Evolutionary conservation across 2,329 filamentous ascomycete species (phyloP).

Genomic region (Alternaria arbusti): DNA sequence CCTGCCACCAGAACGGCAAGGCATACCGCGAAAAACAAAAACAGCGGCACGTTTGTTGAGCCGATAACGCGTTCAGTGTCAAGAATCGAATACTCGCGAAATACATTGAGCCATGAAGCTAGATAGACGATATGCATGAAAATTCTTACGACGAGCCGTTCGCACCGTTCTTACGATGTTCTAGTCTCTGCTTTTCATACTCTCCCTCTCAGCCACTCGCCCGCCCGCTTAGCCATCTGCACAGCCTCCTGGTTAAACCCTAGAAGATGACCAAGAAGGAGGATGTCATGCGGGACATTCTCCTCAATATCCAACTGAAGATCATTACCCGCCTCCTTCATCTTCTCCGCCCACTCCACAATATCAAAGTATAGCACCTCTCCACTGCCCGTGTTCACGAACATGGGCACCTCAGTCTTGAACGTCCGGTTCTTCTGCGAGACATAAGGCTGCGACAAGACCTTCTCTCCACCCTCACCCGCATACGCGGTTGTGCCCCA

Average conservation of each 20-base stretch:
- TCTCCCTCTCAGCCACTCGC: slow-evolving; percentile 40
- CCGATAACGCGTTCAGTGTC: no score
- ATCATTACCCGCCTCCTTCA: slow-evolving; percentile 50
- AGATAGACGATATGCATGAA: no score
- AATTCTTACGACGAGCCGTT: no score
- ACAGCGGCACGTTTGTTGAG: no score
- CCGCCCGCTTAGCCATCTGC: slow-evolving; percentile 46
- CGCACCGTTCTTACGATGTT: no score
- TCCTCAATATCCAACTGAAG: slow-evolving; percentile 52
- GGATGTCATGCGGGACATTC: slow-evolving; percentile 55
- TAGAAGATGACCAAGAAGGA: slow-evolving; percentile 48
- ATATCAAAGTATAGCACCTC: slow-evolving; percentile 54
- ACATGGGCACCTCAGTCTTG: slow-evolving; percentile 49
- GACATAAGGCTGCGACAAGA: slow-evolving; percentile 46
- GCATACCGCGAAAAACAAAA: no score
- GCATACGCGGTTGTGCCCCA: slow-evolving; percentile 54
- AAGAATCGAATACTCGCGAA: no score
- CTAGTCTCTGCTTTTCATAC: no score
- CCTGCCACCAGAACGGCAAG: not conserved
- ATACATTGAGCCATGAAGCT: no score
- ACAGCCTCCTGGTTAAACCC: slow-evolving; percentile 53
- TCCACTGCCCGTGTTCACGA: slow-evolving; percentile 49
- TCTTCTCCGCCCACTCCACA: slow-evolving; percentile 46
- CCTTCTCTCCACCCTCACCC: slow-evolving; percentile 18
- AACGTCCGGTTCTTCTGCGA: slow-evolving; percentile 49